Evolutionary conservation across 176 grass and related monocot genomes (phyloP).

Genomic region (Rhynchospora pubera): DNA sequence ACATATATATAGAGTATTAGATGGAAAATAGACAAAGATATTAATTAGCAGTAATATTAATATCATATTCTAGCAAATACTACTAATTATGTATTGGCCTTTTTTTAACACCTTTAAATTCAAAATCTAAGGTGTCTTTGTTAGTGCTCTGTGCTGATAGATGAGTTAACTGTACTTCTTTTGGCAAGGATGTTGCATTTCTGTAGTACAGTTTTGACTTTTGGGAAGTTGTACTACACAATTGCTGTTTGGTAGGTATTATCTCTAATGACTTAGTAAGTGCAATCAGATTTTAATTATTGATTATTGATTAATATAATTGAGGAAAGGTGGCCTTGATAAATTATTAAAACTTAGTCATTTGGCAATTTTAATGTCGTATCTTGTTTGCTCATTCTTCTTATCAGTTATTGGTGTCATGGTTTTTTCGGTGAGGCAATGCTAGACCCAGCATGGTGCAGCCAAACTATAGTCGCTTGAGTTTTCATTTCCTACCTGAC

Average conservation of each 20-base stretch:
- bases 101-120: neutral
- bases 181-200: neutral
- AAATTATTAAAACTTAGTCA: neutral
- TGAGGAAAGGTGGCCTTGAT: neutral
- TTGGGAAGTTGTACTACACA: constrained; percentile 38
- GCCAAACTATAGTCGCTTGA: neutral
- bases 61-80: neutral
- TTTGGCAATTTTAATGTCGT: neutral
- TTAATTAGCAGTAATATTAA: neutral
- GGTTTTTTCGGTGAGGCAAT: neutral
- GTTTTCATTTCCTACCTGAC: neutral
- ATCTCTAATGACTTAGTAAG: neutral
- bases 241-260: neutral
- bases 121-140: neutral
- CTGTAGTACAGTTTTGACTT: constrained; percentile 36
- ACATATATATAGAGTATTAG: neutral
- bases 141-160: neutral
- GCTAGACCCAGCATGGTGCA: neutral
- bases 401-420: neutral
- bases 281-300: neutral
- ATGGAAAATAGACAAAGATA: neutral
- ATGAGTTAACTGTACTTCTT: neutral
- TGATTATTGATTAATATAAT: neutral
- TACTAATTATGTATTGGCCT: neutral
- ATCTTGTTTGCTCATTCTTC: neutral